Conservation (phyloP, 108 stramenopile genomes). For the Nitzschia putrida region DNA sequence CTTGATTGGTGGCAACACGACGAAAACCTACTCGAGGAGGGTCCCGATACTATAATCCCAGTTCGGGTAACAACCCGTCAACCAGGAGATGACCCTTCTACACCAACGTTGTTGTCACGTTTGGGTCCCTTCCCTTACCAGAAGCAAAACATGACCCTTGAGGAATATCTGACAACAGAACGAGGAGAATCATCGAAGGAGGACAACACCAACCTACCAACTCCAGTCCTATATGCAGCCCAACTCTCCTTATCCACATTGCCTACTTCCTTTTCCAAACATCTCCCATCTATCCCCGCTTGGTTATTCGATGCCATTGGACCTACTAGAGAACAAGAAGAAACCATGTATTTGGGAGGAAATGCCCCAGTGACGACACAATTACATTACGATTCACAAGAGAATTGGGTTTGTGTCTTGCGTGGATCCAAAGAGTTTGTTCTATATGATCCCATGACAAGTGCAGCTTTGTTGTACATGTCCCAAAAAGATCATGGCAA, state of each 20-base stretch:
- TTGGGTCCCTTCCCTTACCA: background rate
- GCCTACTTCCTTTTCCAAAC: background rate
- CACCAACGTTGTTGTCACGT: background rate
- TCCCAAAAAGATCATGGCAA: background rate
- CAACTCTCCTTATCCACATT: background rate
- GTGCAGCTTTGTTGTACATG: too few relatives aligned
- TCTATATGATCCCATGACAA: conserved; percentile 14
- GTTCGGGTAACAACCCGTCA: background rate
- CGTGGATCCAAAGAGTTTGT: conserved; percentile 6
- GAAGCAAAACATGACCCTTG: conserved; percentile 1
- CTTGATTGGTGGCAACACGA: too few relatives aligned
- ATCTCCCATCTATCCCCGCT: background rate
- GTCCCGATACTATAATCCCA: background rate
- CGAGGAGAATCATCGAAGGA: too few relatives aligned
- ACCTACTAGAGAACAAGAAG: background rate
- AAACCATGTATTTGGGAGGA: conserved; percentile 8
- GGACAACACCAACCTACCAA: background rate
- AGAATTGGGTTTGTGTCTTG: conserved; percentile 22
- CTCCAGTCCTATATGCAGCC: background rate
- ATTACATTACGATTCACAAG: conserved; percentile 14
- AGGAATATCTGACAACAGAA: too few relatives aligned
- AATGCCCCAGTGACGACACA: conserved; percentile 3
- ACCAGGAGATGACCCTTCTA: background rate
- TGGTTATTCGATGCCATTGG: background rate
- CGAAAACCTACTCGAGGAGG: background rate